Percentiles rank a stretch among this genome's conserved stretches.
Conservation (phyloP, 140 eudicot species). For the Bidens hawaiensis region DNA sequence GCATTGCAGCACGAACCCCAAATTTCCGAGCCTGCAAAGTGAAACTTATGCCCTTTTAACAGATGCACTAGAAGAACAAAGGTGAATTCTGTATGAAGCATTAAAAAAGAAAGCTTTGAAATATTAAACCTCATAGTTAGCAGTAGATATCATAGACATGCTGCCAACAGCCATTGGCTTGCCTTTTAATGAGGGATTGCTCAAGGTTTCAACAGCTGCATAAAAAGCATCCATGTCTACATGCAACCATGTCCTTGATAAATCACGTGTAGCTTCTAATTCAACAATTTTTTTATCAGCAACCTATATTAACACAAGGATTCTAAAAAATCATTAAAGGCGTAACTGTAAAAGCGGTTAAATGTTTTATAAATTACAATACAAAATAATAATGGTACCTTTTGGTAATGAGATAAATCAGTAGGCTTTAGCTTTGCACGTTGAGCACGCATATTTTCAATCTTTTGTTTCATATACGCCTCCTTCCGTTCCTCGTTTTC, state of each 20-base stretch:
- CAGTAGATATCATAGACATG: slow-evolving; percentile 97
- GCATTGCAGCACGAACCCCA: slow-evolving; percentile 99
- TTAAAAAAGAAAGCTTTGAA: neutral
- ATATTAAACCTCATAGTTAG: slow-evolving; percentile 89
- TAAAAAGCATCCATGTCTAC: slow-evolving; percentile 99
- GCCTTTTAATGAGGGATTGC: slow-evolving; percentile 71
- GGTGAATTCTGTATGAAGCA: neutral
- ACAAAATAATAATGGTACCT: slow-evolving; percentile 34
- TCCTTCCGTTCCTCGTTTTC: slow-evolving; percentile 88
- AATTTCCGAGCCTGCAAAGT: slow-evolving; percentile 76
- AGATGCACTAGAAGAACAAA: slow-evolving; percentile 3
- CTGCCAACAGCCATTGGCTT: slow-evolving; percentile 97
- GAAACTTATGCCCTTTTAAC: neutral
- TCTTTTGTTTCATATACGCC: slow-evolving; percentile 68
- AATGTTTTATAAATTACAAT: neutral
- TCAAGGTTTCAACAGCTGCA: slow-evolving; percentile 94
- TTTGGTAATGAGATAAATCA: slow-evolving; percentile 58
- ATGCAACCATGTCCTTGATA: slow-evolving; percentile 86
- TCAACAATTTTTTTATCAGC: slow-evolving; percentile 74
- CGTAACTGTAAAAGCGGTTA: slow-evolving; percentile 2
- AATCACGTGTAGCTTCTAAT: slow-evolving; percentile 84
- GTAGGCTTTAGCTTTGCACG: slow-evolving; percentile 53
- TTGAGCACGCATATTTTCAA: slow-evolving; percentile 63
- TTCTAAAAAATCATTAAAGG: neutral
- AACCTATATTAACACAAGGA: slow-evolving; percentile 32